Percentiles rank a stretch among this genome's conserved stretches.
These are phyloP conservation scores for Telfairia occidentalis DNA, from an alignment of 331 rosid species.

Conservation along the genomic window DNA sequence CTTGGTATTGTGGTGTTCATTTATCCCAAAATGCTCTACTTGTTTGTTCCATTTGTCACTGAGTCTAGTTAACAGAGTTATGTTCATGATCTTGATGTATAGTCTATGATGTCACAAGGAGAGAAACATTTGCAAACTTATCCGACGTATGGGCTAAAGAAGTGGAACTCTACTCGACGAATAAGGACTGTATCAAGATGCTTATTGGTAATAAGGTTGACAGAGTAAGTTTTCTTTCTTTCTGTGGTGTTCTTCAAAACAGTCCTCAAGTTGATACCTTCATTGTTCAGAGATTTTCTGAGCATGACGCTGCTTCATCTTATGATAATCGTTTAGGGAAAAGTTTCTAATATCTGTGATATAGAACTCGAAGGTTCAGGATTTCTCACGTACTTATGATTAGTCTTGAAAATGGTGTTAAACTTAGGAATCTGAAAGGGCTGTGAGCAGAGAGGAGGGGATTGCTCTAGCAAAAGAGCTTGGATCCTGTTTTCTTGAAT, in stretches of 20 bases:
- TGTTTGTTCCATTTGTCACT: background rate
- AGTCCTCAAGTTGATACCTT: background rate
- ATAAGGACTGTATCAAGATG: conserved; percentile 73
- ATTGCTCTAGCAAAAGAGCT: conserved; percentile 71
- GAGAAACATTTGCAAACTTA: conserved; percentile 69
- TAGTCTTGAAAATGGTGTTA: background rate
- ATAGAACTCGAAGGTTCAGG: background rate
- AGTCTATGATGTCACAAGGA: conserved; percentile 83
- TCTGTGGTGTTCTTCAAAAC: background rate
- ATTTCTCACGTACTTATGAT: background rate
- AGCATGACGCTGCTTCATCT: background rate
- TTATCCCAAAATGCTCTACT: no score
- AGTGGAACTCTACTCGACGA: conserved; percentile 61
- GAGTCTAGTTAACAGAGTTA: background rate
- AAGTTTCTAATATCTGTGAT: background rate
- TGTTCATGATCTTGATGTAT: background rate
- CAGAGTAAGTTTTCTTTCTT: conserved; percentile 43
- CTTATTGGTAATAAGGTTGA: conserved; percentile 96
- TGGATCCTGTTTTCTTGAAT: conserved; percentile 73
- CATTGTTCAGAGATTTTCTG: background rate
- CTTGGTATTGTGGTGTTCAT: background rate
- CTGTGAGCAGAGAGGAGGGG: conserved; percentile 85
- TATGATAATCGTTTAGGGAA: background rate
- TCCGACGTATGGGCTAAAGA: conserved; percentile 93
- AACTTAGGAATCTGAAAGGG: conserved; percentile 72